Conservation (phyloP, 257 asterid species). For the Solanum virginianum region DNA sequence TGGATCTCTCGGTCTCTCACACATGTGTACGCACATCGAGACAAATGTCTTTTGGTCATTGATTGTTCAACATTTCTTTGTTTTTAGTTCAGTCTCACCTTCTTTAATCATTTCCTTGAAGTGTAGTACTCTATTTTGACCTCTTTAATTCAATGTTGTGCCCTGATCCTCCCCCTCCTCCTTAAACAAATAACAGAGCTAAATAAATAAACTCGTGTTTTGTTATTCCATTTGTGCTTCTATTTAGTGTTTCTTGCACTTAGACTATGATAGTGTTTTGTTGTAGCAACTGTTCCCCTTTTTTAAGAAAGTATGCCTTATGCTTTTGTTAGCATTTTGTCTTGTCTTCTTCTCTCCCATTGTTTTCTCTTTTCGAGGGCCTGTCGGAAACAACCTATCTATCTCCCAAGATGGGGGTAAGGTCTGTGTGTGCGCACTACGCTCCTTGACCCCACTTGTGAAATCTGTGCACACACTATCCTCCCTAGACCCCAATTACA, state of each 20-base stretch:
- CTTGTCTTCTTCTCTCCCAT: not conserved
- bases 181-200: not conserved
- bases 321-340: not conserved
- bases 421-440: not conserved
- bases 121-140: not conserved
- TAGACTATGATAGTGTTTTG: not conserved
- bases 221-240: not conserved
- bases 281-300: not conserved
- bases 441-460: not conserved
- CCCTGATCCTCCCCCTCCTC: not conserved
- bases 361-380: not conserved
- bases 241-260: not conserved
- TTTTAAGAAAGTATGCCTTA: not conserved
- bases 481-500: not conserved
- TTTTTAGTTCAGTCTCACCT: not conserved
- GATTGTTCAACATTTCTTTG: not conserved
- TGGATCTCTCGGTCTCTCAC: not conserved
- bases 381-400: not conserved
- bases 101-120: not conserved
- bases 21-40: not conserved
- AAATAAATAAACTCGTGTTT: not conserved
- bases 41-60: not conserved
- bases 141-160: not conserved
- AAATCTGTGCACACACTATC: not conserved
- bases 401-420: not conserved